These are phyloP conservation scores for Nannizziopsis arthrosporioides DNA, from an alignment of 2,329 filamentous ascomycete genomes.

Conservation along the genomic window DNA sequence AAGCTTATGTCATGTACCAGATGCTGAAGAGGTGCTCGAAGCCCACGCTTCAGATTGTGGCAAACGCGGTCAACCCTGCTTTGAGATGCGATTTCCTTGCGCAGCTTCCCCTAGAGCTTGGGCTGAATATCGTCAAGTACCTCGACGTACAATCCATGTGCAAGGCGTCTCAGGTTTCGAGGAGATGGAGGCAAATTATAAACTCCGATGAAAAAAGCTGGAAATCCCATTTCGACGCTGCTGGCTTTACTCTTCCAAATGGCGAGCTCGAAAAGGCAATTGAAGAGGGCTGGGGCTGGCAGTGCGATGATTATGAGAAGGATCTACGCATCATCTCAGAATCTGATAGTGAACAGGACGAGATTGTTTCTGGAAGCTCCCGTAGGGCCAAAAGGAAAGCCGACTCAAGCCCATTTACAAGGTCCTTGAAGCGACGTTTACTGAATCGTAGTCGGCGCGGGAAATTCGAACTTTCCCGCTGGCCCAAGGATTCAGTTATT, in stretches of 20 bases:
- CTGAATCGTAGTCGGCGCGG: constrained; percentile 28
- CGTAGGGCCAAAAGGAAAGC: constrained; percentile 40
- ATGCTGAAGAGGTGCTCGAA: constrained; percentile 78
- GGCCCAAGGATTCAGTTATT: constrained; percentile 36
- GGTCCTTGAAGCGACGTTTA: constrained; percentile 48
- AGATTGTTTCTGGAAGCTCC: neutral
- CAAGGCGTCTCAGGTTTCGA: constrained; percentile 83
- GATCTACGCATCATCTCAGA: constrained; percentile 55
- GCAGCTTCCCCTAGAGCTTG: constrained; percentile 73
- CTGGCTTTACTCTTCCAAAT: constrained; percentile 65
- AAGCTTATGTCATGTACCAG: constrained; percentile 95
- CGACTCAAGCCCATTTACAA: constrained; percentile 32
- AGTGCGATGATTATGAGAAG: constrained; percentile 70
- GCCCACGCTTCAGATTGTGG: constrained; percentile 77
- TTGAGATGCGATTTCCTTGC: constrained; percentile 87
- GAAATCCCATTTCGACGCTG: constrained; percentile 80
- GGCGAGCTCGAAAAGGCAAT: constrained; percentile 81
- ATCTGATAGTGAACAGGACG: constrained; percentile 30
- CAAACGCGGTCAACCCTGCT: constrained; percentile 82
- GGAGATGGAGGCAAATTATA: constrained; percentile 79
- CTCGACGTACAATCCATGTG: constrained; percentile 79
- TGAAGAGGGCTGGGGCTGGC: constrained; percentile 92
- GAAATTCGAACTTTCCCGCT: constrained; percentile 33
- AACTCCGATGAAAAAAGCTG: constrained; percentile 91
- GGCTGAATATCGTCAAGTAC: constrained; percentile 75